Evolutionary conservation across 352 stramenopile species (phyloP).

Genomic region (Elongisporangium undulatum): DNA sequence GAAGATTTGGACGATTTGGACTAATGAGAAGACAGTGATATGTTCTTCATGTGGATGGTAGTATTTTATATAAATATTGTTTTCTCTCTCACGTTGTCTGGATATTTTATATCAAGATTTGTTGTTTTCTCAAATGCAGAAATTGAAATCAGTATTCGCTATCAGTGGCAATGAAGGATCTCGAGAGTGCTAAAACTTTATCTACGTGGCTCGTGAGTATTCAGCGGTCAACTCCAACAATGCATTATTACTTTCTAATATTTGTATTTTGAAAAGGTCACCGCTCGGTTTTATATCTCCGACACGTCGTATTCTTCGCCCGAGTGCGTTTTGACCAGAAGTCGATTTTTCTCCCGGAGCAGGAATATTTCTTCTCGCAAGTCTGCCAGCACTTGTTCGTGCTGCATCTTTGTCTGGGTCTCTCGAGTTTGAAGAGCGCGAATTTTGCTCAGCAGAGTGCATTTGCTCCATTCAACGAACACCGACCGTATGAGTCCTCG

Average conservation of each 20-base stretch:
- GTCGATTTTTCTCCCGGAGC: slow-evolving; percentile 22
- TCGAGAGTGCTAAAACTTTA: too few relatives aligned
- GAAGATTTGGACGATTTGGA: slow-evolving; percentile 72
- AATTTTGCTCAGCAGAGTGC: slow-evolving; percentile 13
- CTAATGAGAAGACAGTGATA: slow-evolving; percentile 13
- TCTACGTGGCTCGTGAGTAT: too few relatives aligned
- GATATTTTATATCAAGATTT: too few relatives aligned
- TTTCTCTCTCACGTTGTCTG: background rate
- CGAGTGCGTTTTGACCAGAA: slow-evolving; percentile 3
- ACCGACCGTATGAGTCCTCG: slow-evolving; percentile 37
- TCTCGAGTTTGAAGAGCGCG: slow-evolving; percentile 21
- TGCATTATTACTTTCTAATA: too few relatives aligned
- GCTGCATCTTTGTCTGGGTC: slow-evolving; percentile 13
- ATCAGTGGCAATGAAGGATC: too few relatives aligned
- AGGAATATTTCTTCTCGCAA: slow-evolving; percentile 37
- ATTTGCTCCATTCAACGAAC: slow-evolving; percentile 53
- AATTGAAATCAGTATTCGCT: too few relatives aligned
- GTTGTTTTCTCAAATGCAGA: too few relatives aligned
- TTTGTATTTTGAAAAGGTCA: background rate
- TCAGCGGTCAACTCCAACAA: too few relatives aligned
- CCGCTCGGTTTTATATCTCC: background rate
- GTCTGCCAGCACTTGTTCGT: slow-evolving; percentile 26
- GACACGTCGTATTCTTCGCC: background rate
- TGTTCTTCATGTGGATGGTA: background rate
- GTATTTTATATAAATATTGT: background rate